phyloP scores from a whole-genome alignment of 352 stramenopile genomes.

The Pythium chondricola region DNA sequence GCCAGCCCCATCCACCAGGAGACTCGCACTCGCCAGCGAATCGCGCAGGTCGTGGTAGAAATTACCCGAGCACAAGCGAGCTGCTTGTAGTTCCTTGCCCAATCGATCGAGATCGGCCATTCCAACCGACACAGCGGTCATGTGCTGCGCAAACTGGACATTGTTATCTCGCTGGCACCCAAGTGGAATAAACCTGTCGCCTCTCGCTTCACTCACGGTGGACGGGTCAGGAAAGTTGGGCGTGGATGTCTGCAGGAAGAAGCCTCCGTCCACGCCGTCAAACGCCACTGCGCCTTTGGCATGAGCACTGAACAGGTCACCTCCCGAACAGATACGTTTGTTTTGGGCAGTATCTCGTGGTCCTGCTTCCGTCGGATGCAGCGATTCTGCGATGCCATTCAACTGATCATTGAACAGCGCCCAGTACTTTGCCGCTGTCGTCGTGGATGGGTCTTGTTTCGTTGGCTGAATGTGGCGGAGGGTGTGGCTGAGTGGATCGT shows the following conservation, averaged over 20 bases:
- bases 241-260: constrained; percentile 74
- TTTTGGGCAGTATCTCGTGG: not conserved
- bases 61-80: constrained; percentile 66
- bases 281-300: constrained; percentile 68
- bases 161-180: constrained; percentile 77
- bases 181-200: constrained; percentile 47
- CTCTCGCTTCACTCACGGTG: not conserved
- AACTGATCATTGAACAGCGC: constrained; percentile 77
- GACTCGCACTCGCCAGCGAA: constrained; percentile 26
- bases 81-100: constrained; percentile 39
- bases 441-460: not conserved
- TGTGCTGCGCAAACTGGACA: constrained; percentile 68
- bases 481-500: constrained; percentile 71
- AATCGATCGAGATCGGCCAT: constrained; percentile 34
- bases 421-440: constrained; percentile 35
- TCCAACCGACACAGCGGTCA: constrained; percentile 54
- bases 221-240: constrained; percentile 71
- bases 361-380: not conserved
- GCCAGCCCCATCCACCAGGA: constrained; percentile 36
- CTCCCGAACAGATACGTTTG: constrained; percentile 34
- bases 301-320: constrained; percentile 59
- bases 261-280: constrained; percentile 33
- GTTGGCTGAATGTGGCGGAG: constrained; percentile 36
- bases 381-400: constrained; percentile 46
- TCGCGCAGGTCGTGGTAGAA: constrained; percentile 45